Conservation (phyloP, 176 grass and related monocot genomes). For the Cenchrus fungigraminus region DNA sequence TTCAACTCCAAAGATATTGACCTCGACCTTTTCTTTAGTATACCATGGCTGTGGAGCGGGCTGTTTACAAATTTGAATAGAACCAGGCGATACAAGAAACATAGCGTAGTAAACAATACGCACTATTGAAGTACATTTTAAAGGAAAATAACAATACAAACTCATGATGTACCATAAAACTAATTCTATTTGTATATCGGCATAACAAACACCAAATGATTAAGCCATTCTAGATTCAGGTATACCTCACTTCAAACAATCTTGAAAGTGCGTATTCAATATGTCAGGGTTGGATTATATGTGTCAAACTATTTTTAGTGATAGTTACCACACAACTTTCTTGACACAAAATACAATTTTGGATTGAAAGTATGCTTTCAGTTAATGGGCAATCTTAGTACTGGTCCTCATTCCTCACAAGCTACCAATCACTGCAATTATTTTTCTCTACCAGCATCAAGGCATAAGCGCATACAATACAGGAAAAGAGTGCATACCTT, state of each 20-base stretch:
- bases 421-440: neutral
- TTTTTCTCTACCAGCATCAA: conserved; percentile 16
- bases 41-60: neutral
- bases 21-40: neutral
- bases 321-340: neutral
- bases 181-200: neutral
- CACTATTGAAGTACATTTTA: neutral
- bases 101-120: neutral
- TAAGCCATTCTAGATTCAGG: neutral
- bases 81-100: neutral
- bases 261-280: neutral
- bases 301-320: neutral
- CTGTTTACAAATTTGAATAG: neutral
- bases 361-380: neutral
- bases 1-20: conserved; percentile 11
- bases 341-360: neutral
- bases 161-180: neutral
- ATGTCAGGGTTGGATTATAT: neutral
- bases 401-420: neutral
- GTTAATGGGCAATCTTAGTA: conserved; percentile 7
- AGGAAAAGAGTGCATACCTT: conserved; percentile 46
- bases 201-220: neutral
- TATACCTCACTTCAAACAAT: neutral
- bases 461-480: neutral
- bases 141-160: conserved; percentile 7